Conservation (phyloP, 2,329 filamentous ascomycete genomes). For the Fusarium liriodendri region DNA sequence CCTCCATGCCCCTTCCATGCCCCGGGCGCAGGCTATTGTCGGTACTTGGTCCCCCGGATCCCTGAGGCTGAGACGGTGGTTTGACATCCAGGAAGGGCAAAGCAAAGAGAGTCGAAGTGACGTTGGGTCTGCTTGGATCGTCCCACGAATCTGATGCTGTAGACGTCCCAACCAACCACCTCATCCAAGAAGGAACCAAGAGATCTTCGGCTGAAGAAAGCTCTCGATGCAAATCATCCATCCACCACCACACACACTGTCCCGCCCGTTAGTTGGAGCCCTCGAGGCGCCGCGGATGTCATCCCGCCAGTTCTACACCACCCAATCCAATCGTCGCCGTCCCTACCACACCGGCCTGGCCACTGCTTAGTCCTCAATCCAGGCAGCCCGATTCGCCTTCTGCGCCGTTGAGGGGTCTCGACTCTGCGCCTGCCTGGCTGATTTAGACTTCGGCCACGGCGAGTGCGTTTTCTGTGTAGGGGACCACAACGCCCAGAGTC, state of each 20-base stretch:
- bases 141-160: slow-evolving; percentile 16
- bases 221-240: slow-evolving; percentile 29
- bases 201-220: slow-evolving; percentile 19
- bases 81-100: slow-evolving; percentile 8
- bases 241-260: slow-evolving; percentile 4
- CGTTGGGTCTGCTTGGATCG: slow-evolving; percentile 31
- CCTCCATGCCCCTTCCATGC: not conserved
- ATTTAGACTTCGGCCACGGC: slow-evolving; percentile 38
- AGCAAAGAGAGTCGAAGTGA: slow-evolving; percentile 35
- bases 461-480: slow-evolving; percentile 31
- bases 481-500: slow-evolving; percentile 15
- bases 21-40: slow-evolving; percentile 6
- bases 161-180: not conserved
- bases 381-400: slow-evolving; percentile 1
- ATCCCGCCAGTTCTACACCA: slow-evolving; percentile 31
- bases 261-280: not conserved
- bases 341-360: slow-evolving; percentile 3
- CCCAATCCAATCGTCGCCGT: slow-evolving; percentile 9
- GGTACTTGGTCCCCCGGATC: slow-evolving; percentile 7
- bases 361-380: not conserved
- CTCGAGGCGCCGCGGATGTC: slow-evolving; percentile 37
- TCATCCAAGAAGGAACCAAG: not conserved
- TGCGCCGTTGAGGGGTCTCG: slow-evolving; percentile 33
- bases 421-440: slow-evolving; percentile 10
- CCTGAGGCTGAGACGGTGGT: slow-evolving; percentile 4